phyloP scores from a whole-genome alignment of 352 stramenopile genomes.

The Pythium biforme region DNA sequence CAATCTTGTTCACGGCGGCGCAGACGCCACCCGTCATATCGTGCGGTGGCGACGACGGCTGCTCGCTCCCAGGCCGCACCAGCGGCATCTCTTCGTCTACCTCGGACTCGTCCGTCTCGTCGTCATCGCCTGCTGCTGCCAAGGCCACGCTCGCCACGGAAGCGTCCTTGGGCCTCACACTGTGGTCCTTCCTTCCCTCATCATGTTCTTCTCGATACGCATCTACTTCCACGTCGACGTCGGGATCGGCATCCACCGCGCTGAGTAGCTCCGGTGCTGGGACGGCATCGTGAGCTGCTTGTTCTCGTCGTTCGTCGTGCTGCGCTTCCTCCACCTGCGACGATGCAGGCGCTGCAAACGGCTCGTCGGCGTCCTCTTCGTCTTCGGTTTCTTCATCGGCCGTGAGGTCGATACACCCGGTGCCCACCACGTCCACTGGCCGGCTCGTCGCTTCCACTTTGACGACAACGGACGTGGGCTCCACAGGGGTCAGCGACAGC shows the following conservation, averaged over 20 bases:
- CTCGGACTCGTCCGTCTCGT: constrained; percentile 44
- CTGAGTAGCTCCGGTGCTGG: neutral
- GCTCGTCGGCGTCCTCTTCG: constrained; percentile 41
- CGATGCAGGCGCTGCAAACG: neutral
- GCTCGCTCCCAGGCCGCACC: neutral
- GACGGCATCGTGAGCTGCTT: neutral
- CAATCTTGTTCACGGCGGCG: neutral
- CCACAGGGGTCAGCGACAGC: no score
- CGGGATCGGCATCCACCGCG: neutral
- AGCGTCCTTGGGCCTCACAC: neutral
- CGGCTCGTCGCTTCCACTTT: neutral
- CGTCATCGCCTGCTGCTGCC: constrained; percentile 39
- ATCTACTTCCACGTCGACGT: no score
- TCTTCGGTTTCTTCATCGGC: constrained; percentile 51
- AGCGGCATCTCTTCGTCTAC: constrained; percentile 62
- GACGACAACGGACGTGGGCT: neutral
- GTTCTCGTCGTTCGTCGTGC: neutral
- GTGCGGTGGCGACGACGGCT: neutral
- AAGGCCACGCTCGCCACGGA: constrained; percentile 23
- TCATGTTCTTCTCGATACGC: no score
- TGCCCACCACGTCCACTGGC: neutral
- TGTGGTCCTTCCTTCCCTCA: neutral
- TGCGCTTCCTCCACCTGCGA: neutral
- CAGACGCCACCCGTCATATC: neutral
- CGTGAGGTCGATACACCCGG: constrained; percentile 50